Conservation (phyloP, 768 basidiomycete genomes). For the Suillus subluteus region DNA sequence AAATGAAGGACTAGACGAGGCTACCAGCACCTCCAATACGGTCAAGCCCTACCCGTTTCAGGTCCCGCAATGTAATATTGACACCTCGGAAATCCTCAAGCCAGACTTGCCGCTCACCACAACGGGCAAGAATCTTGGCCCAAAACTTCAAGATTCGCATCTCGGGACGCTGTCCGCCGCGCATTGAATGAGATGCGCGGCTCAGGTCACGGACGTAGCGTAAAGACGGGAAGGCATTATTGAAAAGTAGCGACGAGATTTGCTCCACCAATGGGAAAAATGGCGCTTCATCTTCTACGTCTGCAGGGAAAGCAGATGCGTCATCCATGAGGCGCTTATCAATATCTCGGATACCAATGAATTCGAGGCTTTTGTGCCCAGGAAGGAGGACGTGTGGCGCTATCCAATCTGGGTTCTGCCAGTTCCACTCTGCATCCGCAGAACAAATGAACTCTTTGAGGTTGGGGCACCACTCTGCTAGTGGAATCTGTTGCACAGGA, state of each 20-base stretch:
- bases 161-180: conserved; percentile 38
- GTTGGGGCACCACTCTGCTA: conserved; percentile 74
- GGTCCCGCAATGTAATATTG: conserved; percentile 53
- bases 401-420: conserved; percentile 80
- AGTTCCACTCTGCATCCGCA: conserved; percentile 82
- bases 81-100: conserved; percentile 67
- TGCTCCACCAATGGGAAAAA: conserved; percentile 72
- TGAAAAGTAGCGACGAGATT: conserved; percentile 58
- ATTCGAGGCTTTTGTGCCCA: conserved; percentile 58
- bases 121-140: conserved; percentile 51
- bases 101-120: conserved; percentile 59
- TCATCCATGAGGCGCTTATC: conserved; percentile 62
- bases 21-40: conserved; percentile 9
- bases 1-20: not conserved
- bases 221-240: conserved; percentile 64
- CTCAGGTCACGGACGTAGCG: conserved; percentile 69
- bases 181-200: conserved; percentile 56
- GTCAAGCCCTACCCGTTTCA: conserved; percentile 40
- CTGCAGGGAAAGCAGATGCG: conserved; percentile 33
- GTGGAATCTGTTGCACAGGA: conserved; percentile 43
- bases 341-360: conserved; percentile 76
- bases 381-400: conserved; percentile 75
- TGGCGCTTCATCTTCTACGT: conserved; percentile 45
- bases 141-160: conserved; percentile 49
- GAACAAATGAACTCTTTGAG: conserved; percentile 71